A percentile compares a stretch with the other conserved stretches of the same genome.
phyloP scores from a whole-genome alignment of 768 basidiomycete species.

The Lactarius evosmus region DNA sequence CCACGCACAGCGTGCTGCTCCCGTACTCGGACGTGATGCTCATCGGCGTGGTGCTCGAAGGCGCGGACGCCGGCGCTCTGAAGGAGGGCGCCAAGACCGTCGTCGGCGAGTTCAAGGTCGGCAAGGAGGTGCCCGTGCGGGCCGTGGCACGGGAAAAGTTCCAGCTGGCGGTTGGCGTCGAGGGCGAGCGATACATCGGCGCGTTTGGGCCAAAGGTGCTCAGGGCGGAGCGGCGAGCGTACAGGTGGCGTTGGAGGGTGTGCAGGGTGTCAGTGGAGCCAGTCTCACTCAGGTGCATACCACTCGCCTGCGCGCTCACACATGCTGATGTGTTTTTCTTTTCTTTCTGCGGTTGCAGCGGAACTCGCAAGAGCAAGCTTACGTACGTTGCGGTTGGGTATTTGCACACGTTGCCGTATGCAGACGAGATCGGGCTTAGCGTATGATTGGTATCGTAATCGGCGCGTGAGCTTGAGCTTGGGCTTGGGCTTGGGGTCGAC shows the following conservation, averaged over 20 bases:
- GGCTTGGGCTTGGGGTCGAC: too few relatives aligned
- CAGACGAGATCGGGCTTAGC: too few relatives aligned
- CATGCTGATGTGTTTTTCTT: too few relatives aligned
- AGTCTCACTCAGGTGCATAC: slow-evolving; percentile 83
- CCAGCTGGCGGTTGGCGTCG: too few relatives aligned
- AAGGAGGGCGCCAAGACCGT: slow-evolving; percentile 67
- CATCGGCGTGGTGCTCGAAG: slow-evolving; percentile 78
- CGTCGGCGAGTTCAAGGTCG: slow-evolving; percentile 59
- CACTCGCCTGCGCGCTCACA: too few relatives aligned
- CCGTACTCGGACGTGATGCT: slow-evolving; percentile 97
- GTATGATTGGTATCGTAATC: not conserved
- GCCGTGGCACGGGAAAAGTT: slow-evolving; percentile 92
- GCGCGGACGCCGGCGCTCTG: slow-evolving; percentile 56
- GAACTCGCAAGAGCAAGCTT: slow-evolving; percentile 68
- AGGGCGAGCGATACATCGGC: slow-evolving; percentile 66
- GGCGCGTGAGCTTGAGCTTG: too few relatives aligned
- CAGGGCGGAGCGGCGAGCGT: slow-evolving; percentile 54
- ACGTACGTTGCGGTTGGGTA: slow-evolving; percentile 88
- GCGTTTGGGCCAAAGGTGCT: slow-evolving; percentile 64
- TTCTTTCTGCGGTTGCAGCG: slow-evolving; percentile 51
- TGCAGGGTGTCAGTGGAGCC: too few relatives aligned
- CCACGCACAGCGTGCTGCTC: slow-evolving; percentile 71
- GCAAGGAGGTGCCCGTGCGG: slow-evolving; percentile 65
- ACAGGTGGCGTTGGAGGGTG: slow-evolving; percentile 60
- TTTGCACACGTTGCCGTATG: slow-evolving; percentile 60